These are phyloP conservation scores for Dendryphion nanum DNA, from an alignment of 2,329 filamentous ascomycete species.

Conservation along the genomic window DNA sequence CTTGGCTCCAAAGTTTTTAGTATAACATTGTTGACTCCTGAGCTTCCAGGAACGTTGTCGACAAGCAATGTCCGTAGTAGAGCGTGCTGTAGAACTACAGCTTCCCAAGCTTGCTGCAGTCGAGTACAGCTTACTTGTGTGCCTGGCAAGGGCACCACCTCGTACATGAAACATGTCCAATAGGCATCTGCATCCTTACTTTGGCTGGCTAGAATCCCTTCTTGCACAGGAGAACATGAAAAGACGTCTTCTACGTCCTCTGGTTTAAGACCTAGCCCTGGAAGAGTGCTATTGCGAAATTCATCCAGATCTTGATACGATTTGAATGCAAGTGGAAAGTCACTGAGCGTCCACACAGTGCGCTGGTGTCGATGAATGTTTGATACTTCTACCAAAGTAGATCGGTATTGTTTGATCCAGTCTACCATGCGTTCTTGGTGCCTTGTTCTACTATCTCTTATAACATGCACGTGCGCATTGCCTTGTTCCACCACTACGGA, in stretches of 20 bases:
- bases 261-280: not conserved
- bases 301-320: not conserved
- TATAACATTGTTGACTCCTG: too few species aligned
- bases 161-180: constrained; percentile 6
- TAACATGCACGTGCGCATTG: too few species aligned
- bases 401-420: not conserved
- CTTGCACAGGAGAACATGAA: constrained; percentile 55
- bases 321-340: constrained; percentile 24
- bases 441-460: too few species aligned
- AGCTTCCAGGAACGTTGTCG: too few species aligned
- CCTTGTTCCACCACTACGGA: constrained; percentile 50
- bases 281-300: not conserved
- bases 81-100: constrained; percentile 36
- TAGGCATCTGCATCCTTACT: constrained; percentile 51
- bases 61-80: constrained; percentile 43
- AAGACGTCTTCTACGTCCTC: constrained; percentile 49
- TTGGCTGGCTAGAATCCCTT: constrained; percentile 55
- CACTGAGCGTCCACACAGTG: constrained; percentile 40
- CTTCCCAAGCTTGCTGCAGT: constrained; percentile 51
- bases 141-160: constrained; percentile 2
- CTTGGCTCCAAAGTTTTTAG: too few species aligned
- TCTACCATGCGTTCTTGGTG: constrained; percentile 33
- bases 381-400: not conserved
- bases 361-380: constrained; percentile 31
- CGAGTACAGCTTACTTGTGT: too few species aligned